phyloP scores from a whole-genome alignment of 129 eudicot genomes.

The Chrysanthemum makinoi region DNA sequence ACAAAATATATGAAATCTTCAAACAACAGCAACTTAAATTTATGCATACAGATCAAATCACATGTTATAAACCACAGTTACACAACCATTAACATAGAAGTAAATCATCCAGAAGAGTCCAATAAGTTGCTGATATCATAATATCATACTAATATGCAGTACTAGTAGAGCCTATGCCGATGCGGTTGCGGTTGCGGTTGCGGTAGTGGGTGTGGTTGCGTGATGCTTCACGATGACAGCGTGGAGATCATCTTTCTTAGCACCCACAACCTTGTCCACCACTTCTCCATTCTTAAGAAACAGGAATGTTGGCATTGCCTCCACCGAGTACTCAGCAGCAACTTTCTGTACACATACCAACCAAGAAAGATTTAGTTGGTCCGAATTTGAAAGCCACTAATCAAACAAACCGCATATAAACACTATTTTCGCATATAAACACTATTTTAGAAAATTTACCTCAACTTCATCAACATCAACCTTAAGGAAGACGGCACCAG shows the following conservation, averaged over 20 bases:
- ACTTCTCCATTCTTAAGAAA: constrained; percentile 55
- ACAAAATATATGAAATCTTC: neutral
- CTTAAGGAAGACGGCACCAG: constrained; percentile 56
- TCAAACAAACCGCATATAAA: neutral
- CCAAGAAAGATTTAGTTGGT: neutral
- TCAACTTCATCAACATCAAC: constrained; percentile 70
- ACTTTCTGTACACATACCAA: constrained; percentile 37
- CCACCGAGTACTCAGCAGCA: constrained; percentile 49
- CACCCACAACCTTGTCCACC: constrained; percentile 76
- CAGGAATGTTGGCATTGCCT: constrained; percentile 89
- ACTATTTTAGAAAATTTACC: constrained; percentile 28
- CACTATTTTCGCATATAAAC: neutral
- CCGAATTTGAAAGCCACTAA: neutral
- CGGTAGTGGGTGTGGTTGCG: neutral
- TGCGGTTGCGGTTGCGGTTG: constrained; percentile 11
- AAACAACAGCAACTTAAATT: constrained; percentile 28
- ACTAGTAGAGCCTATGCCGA: constrained; percentile 26
- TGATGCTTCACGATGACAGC: constrained; percentile 38
- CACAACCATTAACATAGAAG: constrained; percentile 9
- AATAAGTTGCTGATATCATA: constrained; percentile 15
- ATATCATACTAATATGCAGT: neutral
- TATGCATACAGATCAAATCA: constrained; percentile 23
- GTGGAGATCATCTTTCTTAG: constrained; percentile 55
- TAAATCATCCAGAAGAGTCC: constrained; percentile 2
- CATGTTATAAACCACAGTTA: constrained; percentile 7